A percentile compares a stretch with the other conserved stretches of the same genome.
These are phyloP conservation scores for Triticum aestivum DNA, from an alignment of 176 grass and related monocot genomes.

Conservation along the genomic window IWGSC_CS_RefSeq_v2.1 NC_057806.1:385140165-385140664, in stretches of 20 bases:
- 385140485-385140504: conserved; percentile 36
- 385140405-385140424: conserved; percentile 45
- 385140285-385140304: conserved; percentile 74
- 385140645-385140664: neutral
- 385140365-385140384: conserved; percentile 69
- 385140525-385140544: conserved; percentile 83
- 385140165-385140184: conserved; percentile 70
- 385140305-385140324: conserved; percentile 64
- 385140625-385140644: neutral
- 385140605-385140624: conserved; percentile 5
- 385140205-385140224: conserved; percentile 75
- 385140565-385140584: neutral
- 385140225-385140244: conserved; percentile 55
- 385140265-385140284: conserved; percentile 51
- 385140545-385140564: conserved; percentile 34
- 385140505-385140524: conserved; percentile 68
- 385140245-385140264: conserved; percentile 84
- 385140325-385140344: conserved; percentile 62
- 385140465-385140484: conserved; percentile 15
- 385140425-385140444: conserved; percentile 55
- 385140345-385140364: conserved; percentile 75
- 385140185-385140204: conserved; percentile 67
- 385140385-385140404: conserved; percentile 50
- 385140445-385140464: conserved; percentile 60
- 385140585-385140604: neutral